Evolutionary conservation across 331 rosid species (phyloP).

Genomic region (Malus hybrid): DNA sequence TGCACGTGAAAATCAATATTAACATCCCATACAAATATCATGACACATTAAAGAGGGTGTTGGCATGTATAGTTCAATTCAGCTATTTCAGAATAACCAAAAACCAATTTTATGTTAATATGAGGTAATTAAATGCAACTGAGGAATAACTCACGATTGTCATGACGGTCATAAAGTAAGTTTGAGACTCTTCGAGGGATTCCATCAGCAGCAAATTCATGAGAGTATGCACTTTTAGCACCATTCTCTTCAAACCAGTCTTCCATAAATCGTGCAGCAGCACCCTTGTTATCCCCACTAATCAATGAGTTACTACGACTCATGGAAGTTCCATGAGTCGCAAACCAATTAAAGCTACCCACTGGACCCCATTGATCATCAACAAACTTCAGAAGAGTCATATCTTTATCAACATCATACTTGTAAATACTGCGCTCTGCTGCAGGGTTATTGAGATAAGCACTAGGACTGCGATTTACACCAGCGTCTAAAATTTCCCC

Average conservation of each 20-base stretch:
- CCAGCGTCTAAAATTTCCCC: slow-evolving; percentile 85
- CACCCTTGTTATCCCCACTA: slow-evolving; percentile 94
- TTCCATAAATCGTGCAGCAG: slow-evolving; percentile 98
- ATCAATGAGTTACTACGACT: slow-evolving; percentile 76
- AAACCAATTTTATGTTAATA: too few relatives aligned
- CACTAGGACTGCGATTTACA: slow-evolving; percentile 92
- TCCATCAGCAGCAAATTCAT: slow-evolving; percentile 29
- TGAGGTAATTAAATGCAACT: background rate
- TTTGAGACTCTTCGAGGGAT: slow-evolving; percentile 65
- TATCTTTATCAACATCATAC: slow-evolving; percentile 77
- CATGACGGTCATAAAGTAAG: slow-evolving; percentile 42
- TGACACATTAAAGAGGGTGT: background rate
- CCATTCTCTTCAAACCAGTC: slow-evolving; percentile 74
- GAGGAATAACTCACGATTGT: slow-evolving; percentile 43
- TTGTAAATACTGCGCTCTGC: slow-evolving; percentile 69
- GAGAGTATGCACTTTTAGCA: slow-evolving; percentile 15
- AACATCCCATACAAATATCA: background rate
- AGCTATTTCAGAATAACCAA: background rate
- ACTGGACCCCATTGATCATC: slow-evolving; percentile 83
- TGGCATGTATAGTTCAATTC: background rate
- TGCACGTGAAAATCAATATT: background rate
- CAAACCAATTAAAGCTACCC: slow-evolving; percentile 94
- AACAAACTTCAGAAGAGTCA: slow-evolving; percentile 78
- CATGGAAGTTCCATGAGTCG: slow-evolving; percentile 98
- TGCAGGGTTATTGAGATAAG: slow-evolving; percentile 80